These are phyloP conservation scores for Calonectria hongkongensis DNA, from an alignment of 2,329 filamentous ascomycete genomes.

Conservation along the genomic window DNA sequence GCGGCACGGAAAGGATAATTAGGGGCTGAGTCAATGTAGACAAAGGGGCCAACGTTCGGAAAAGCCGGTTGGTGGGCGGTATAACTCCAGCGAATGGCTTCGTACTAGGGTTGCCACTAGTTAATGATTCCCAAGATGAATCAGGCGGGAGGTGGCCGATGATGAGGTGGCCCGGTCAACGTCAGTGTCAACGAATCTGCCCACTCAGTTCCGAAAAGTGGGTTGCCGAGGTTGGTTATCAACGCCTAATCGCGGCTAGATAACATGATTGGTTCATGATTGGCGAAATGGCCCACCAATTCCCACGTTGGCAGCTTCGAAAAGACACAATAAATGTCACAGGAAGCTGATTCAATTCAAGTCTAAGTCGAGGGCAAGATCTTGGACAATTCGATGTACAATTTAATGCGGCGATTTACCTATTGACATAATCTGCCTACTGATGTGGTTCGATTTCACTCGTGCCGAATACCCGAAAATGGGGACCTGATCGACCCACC, in stretches of 20 bases:
- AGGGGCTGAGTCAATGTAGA: neutral
- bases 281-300: too few species aligned
- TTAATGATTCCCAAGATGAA: neutral
- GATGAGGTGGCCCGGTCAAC: neutral
- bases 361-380: neutral
- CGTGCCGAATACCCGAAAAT: neutral
- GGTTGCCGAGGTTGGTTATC: conserved; percentile 14
- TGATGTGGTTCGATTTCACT: neutral
- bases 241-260: too few species aligned
- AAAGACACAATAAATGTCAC: too few species aligned
- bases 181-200: conserved; percentile 5
- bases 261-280: neutral
- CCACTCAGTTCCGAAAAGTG: neutral
- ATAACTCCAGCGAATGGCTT: conserved; percentile 1
- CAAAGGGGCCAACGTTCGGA: neutral
- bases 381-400: neutral
- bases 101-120: neutral
- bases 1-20: neutral
- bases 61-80: neutral
- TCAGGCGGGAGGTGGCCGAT: conserved; percentile 6
- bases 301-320: too few species aligned
- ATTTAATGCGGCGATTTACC: neutral
- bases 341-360: neutral
- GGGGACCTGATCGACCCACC: conserved; percentile 1
- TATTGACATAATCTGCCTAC: neutral